A percentile compares a stretch with the other conserved stretches of the same genome.
Conservation (phyloP, 352 stramenopile genomes). For the Phytophthora tentaculata region DNA sequence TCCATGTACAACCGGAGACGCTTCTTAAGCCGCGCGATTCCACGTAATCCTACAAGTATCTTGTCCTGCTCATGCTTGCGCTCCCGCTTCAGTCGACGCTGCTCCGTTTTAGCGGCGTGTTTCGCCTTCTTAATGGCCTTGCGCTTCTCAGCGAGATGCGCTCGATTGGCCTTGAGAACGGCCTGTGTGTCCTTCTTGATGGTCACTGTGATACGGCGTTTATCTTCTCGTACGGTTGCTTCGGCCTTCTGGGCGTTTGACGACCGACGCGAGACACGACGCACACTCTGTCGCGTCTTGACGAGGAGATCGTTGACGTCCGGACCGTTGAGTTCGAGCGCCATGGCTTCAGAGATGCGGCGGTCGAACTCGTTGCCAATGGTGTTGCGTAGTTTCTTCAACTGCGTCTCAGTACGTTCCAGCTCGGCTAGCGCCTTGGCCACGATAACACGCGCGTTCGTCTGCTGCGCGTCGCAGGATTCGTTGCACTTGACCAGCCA, state of each 20-base stretch:
- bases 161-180: conserved; percentile 51
- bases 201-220: conserved; percentile 49
- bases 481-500: conserved; percentile 70
- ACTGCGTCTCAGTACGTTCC: conserved; percentile 58
- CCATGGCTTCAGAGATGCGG: conserved; percentile 53
- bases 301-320: conserved; percentile 30
- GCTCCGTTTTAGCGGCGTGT: conserved; percentile 34
- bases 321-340: conserved; percentile 31
- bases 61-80: conserved; percentile 49
- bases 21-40: conserved; percentile 66
- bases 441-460: conserved; percentile 41
- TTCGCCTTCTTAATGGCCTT: conserved; percentile 51
- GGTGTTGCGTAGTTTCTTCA: conserved; percentile 60
- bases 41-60: conserved; percentile 47
- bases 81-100: conserved; percentile 45
- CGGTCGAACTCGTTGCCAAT: conserved; percentile 69
- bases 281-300: conserved; percentile 28
- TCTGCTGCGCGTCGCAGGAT: conserved; percentile 49
- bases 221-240: conserved; percentile 9
- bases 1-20: conserved; percentile 57
- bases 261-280: conserved; percentile 25
- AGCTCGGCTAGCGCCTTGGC: conserved; percentile 53
- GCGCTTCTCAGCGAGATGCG: conserved; percentile 50
- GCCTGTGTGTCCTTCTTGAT: conserved; percentile 64
- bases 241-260: conserved; percentile 13